These are phyloP conservation scores for Kurtzmaniella natalensis DNA, from an alignment of 1,139 yeast genomes.

Conservation along the genomic window DNA sequence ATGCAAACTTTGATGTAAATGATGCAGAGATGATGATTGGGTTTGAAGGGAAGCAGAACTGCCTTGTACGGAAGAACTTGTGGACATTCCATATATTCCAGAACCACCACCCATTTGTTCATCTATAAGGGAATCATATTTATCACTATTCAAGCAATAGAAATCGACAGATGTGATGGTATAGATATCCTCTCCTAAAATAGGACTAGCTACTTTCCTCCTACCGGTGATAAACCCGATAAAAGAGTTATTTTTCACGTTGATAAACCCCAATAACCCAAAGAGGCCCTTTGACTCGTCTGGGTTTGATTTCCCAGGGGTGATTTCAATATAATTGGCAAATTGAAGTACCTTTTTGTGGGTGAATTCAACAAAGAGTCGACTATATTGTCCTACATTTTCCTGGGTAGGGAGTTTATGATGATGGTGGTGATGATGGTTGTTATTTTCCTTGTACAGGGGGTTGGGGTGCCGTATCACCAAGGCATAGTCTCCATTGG, in stretches of 20 bases:
- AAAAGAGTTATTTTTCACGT: conserved; percentile 50
- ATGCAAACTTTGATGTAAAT: conserved; percentile 11
- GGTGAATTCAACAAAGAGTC: conserved; percentile 51
- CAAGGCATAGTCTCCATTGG: conserved; percentile 45
- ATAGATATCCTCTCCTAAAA: conserved; percentile 48
- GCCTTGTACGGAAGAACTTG: not conserved
- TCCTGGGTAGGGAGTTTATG: conserved; percentile 14
- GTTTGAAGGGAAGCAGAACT: conserved; percentile 6
- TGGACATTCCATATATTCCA: not conserved
- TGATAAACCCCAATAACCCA: conserved; percentile 60
- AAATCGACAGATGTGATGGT: conserved; percentile 57
- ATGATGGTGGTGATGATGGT: conserved; percentile 28
- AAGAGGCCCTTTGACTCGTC: conserved; percentile 26
- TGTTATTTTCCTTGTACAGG: conserved; percentile 20
- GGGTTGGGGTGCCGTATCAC: conserved; percentile 46
- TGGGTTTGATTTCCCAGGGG: conserved; percentile 22
- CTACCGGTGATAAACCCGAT: conserved; percentile 56
- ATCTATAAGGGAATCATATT: conserved; percentile 39
- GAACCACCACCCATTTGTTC: conserved; percentile 2
- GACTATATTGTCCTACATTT: conserved; percentile 15
- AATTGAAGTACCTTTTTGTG: conserved; percentile 33
- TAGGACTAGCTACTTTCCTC: conserved; percentile 56
- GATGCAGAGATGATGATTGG: conserved; percentile 12
- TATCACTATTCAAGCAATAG: conserved; percentile 55
- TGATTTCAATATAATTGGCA: conserved; percentile 37